A percentile compares a stretch with the other conserved stretches of the same genome.
Conservation (phyloP, 305 asterid species). For the Plantago coronopus region DNA sequence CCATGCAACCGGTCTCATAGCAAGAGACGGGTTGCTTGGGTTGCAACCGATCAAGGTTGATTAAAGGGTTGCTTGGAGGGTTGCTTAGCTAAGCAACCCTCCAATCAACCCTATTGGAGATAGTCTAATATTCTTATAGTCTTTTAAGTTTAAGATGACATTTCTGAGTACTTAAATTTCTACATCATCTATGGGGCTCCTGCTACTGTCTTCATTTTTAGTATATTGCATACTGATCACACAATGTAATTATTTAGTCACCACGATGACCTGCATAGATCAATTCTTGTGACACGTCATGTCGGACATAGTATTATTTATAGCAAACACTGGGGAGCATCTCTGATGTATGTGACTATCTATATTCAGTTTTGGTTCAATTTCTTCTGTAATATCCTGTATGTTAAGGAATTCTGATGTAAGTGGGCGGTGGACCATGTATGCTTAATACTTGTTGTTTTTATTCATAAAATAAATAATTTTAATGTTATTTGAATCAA, state of each 20-base stretch:
- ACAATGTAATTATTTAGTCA: background rate
- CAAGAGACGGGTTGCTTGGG: too few relatives aligned
- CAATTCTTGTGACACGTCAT: background rate
- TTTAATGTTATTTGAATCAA: too few relatives aligned
- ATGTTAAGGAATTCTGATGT: background rate
- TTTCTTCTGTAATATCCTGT: background rate
- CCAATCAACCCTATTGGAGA: too few relatives aligned
- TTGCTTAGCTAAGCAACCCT: too few relatives aligned
- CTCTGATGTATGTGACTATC: background rate
- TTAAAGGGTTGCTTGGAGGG: too few relatives aligned
- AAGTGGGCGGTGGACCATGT: background rate
- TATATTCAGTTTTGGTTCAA: background rate
- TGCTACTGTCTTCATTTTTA: background rate
- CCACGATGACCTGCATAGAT: too few relatives aligned
- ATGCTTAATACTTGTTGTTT: conserved; percentile 5
- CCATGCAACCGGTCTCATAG: too few relatives aligned
- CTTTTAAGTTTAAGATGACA: conserved; percentile 7
- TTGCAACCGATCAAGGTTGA: too few relatives aligned
- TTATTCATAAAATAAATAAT: too few relatives aligned
- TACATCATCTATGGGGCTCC: too few relatives aligned
- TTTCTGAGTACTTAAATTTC: background rate
- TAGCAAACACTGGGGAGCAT: background rate
- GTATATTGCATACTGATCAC: background rate
- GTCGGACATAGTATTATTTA: background rate
- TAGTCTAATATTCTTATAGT: too few relatives aligned